These are phyloP conservation scores for Rhizopogon sp. DNA, from an alignment of 768 basidiomycete genomes.

Conservation along the genomic window DNA sequence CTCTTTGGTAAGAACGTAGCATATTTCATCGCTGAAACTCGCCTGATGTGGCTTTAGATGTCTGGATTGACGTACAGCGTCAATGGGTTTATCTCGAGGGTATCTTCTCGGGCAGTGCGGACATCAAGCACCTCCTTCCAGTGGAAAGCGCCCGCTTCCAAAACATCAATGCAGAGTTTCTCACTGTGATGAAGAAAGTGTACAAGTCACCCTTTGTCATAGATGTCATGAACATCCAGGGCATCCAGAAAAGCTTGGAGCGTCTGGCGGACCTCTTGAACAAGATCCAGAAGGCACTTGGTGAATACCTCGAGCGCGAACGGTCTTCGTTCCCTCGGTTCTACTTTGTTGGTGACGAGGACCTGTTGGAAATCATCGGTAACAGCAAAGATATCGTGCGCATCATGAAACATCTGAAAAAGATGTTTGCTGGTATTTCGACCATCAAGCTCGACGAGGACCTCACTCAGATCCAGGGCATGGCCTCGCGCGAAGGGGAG, in stretches of 20 bases:
- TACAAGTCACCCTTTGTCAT: conserved; percentile 98
- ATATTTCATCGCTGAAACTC: background rate
- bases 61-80: conserved; percentile 99
- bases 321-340: conserved; percentile 98
- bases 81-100: conserved; percentile 99
- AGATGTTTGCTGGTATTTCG: conserved; percentile 99
- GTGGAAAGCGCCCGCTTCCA: conserved; percentile 97
- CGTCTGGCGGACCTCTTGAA: conserved; percentile 92
- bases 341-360: conserved; percentile 99
- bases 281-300: conserved; percentile 99
- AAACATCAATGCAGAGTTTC: conserved; percentile 97
- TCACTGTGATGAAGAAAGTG: conserved; percentile 99
- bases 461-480: conserved; percentile 81
- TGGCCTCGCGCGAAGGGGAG: conserved; percentile 95
- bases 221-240: conserved; percentile 94
- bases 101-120: conserved; percentile 98
- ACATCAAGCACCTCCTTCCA: conserved; percentile 98
- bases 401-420: conserved; percentile 99
- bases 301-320: conserved; percentile 97
- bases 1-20: conserved; percentile 68
- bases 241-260: conserved; percentile 96
- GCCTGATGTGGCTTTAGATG: conserved; percentile 46
- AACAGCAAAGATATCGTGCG: conserved; percentile 98
- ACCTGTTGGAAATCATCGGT: conserved; percentile 96
- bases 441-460: conserved; percentile 87